Base-by-base conservation (phyloP, 192 early-diverging fungal species). In the Backusella luteola region DNA sequence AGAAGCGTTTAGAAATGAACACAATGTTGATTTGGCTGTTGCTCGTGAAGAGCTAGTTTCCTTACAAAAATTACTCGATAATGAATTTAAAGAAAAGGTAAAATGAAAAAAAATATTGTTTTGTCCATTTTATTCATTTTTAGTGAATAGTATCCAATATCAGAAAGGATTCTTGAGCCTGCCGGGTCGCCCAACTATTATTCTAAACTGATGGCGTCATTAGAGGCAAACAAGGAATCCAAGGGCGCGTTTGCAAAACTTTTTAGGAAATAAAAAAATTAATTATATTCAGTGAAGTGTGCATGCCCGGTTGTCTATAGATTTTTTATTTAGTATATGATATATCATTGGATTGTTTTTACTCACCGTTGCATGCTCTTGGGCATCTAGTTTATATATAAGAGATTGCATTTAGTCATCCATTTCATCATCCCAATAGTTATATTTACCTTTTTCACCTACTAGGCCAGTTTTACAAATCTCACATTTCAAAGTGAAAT, bases 401-500 rank as follows among this genome's bases (percentile, higher is more conserved):
- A 1, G 46, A 34, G 2, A 44, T 34, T 34, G 39, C 49, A 17
- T 34, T 39, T 77, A 36, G 9, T 26, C 34, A 70, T 9, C 21
- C 2, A 4, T 23, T n/a, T 38, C 38, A 74, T 21, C 38, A 67
- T 56, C 42, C 7, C 39, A 23, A 29, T 36, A 53, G 69, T n/a
- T 44, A 56, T 35, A 71, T 26, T 69, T 66, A 79, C 81, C 89
- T 77, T 79, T 76, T 72, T 85, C 76, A 73, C 85, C 89, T 59
- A 78, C 81, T 15, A 90, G 73, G 34, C 87, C 89, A 15, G 72
- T 79, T 52, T 83, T 76, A 79, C 94, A 95, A 3, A 87, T 63
- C 0, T 84, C 85, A 68, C 94, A 95, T 29, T 81, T 80, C n/a
- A 94, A 77, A 1, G 92, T 93, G 75, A 95, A 94, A 36, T 83